Evolutionary conservation across 2,329 filamentous ascomycete species (phyloP), one percentile per base, ranked within the genome.

Genomic region (Sarocladium kiliense): DNA sequence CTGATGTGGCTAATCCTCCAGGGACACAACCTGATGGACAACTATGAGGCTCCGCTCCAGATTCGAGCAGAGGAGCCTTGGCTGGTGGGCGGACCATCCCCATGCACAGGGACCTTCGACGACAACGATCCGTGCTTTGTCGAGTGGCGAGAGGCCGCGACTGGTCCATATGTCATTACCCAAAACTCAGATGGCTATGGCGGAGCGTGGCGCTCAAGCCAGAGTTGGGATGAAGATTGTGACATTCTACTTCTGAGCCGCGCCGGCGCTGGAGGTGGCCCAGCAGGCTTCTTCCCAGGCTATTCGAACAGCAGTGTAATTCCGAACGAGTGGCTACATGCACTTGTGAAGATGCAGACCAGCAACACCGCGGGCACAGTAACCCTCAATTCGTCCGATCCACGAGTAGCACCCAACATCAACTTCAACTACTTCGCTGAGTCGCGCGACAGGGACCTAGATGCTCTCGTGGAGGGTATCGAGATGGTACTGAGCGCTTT

Each of bases 21-120:
- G 41, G 41, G 83, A 14, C 74, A 69, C 7, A 85, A 85, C 65
- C 70, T 86, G 10, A 75, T 82, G 64, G 82, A 86, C 77, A 39
- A 74, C 66, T 18, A 81, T 81, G 66, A 71, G 56, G 67, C 82
- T 6, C 71, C 39, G 27, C 23, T 53, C 2, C 32, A 54, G 19
- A 54, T 58, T 36, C 18, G 21, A 7, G 53, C 55, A 2, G 36
- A 14, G 2, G 47, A 53, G 1, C 27, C 36, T 1, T 59, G 58
- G 56, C 32, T 44, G 7, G 9, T 44, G 5, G 9, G 5, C 21
- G 3, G 25, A 7, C 41, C 41, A 6, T 23, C n/a, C 7, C 19
- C 41, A 44, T 44, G 41, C 41, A 44, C 41, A 21, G 16, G 18
- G n/a, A 50, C 34, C 37, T 45, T 50, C 51, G 37, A 55, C 49